Evolutionary conservation across 768 basidiomycete genomes (phyloP).

Genomic region (Auricularia sp.): DNA sequence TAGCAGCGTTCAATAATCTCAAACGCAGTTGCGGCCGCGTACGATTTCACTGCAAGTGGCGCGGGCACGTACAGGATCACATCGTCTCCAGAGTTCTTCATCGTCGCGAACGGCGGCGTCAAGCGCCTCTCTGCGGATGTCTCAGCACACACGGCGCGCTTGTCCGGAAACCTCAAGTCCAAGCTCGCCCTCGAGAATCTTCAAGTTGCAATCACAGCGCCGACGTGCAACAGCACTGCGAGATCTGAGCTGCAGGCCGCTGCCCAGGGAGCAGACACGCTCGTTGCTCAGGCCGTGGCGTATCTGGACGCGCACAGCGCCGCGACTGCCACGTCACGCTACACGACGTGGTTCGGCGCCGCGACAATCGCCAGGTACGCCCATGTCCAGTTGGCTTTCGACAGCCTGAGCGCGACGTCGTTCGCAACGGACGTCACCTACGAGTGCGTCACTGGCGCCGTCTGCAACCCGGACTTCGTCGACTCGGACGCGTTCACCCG

Average conservation of each 20-base stretch:
- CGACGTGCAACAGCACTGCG: conserved; percentile 29
- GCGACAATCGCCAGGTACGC: conserved; percentile 8
- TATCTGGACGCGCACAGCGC: conserved; percentile 23
- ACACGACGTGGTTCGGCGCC: conserved; percentile 44
- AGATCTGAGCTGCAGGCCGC: conserved; percentile 28
- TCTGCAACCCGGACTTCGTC: background rate
- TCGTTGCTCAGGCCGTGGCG: conserved; percentile 19
- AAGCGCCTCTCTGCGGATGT: conserved; percentile 24
- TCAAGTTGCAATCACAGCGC: conserved; percentile 28
- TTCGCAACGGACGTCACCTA: background rate
- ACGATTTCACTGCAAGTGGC: conserved; percentile 36
- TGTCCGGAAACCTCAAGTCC: background rate
- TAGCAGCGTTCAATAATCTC: no score
- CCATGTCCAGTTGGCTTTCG: background rate
- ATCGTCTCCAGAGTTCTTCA: conserved; percentile 32
- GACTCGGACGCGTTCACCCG: background rate
- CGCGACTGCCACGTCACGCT: conserved; percentile 30
- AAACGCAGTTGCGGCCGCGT: conserved; percentile 32
- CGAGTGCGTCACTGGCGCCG: background rate
- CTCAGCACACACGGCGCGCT: conserved; percentile 14
- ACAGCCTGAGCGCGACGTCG: background rate
- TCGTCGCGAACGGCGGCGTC: conserved; percentile 25
- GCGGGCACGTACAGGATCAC: conserved; percentile 33
- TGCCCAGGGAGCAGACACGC: conserved; percentile 14
- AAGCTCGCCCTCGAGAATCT: conserved; percentile 6